Evolutionary conservation across 805 yeast genomes (phyloP).

Genomic region (Candida xiaguanensis): DNA sequence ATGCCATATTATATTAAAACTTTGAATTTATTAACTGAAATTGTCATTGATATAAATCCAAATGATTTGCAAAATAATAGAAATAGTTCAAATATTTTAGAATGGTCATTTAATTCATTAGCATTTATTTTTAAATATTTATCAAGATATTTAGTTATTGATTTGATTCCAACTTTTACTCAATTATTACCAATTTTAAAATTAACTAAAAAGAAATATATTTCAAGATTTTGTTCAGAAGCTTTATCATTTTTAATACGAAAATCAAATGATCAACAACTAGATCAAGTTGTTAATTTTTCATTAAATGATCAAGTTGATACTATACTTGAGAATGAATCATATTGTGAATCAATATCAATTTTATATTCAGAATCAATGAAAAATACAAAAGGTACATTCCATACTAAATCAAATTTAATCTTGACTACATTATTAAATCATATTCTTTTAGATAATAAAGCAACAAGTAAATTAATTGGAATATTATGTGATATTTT

Average conservation of each 20-base stretch:
- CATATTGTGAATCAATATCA: slow-evolving; percentile 56
- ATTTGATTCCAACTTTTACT: slow-evolving; percentile 67
- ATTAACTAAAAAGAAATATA: slow-evolving; percentile 52
- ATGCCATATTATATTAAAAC: slow-evolving; percentile 61
- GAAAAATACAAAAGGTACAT: slow-evolving; percentile 62
- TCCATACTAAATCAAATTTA: slow-evolving; percentile 66
- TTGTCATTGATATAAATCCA: slow-evolving; percentile 38
- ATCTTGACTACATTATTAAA: slow-evolving; percentile 46
- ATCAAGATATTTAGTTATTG: slow-evolving; percentile 57
- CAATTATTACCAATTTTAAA: slow-evolving; percentile 62
- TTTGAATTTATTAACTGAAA: slow-evolving; percentile 45
- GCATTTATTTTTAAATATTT: slow-evolving; percentile 90
- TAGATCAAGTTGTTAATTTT: slow-evolving; percentile 44
- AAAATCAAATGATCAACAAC: slow-evolving; percentile 50
- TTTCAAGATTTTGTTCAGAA: slow-evolving; percentile 84
- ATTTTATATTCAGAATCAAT: slow-evolving; percentile 69
- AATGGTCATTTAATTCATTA: slow-evolving; percentile 78
- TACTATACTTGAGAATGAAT: slow-evolving; percentile 32
- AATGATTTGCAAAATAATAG: slow-evolving; percentile 50
- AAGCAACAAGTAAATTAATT: slow-evolving; percentile 21
- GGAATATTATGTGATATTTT: slow-evolving; percentile 58
- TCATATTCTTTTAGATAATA: slow-evolving; percentile 17
- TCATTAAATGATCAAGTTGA: slow-evolving; percentile 33
- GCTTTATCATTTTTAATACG: slow-evolving; percentile 81
- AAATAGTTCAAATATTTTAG: slow-evolving; percentile 61